phyloP scores from a whole-genome alignment of 768 basidiomycete genomes.

The Gelatoporia subvermispora region DNA sequence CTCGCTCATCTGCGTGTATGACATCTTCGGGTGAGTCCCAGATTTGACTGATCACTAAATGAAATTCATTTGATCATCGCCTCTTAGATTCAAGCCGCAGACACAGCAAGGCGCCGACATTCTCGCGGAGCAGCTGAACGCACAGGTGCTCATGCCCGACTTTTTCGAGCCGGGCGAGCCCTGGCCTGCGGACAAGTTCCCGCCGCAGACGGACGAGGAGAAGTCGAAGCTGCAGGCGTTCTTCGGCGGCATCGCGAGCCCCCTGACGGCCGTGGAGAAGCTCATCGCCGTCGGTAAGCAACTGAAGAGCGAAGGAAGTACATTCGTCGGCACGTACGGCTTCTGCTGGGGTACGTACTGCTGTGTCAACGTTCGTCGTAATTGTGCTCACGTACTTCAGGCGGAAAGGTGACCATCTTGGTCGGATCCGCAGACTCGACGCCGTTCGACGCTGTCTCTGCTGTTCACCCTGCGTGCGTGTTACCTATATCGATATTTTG shows the following conservation, averaged over 20 bases:
- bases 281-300: slow-evolving; percentile 36
- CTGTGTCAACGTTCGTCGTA: background rate
- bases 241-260: slow-evolving; percentile 50
- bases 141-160: slow-evolving; percentile 62
- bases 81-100: slow-evolving; percentile 49
- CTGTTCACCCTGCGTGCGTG: slow-evolving; percentile 56
- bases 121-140: slow-evolving; percentile 45
- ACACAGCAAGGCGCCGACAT: slow-evolving; percentile 65
- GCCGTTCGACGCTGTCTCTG: slow-evolving; percentile 44
- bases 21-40: slow-evolving; percentile 54
- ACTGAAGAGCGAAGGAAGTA: slow-evolving; percentile 39
- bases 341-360: slow-evolving; percentile 49
- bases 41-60: background rate
- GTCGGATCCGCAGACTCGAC: slow-evolving; percentile 33
- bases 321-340: slow-evolving; percentile 45
- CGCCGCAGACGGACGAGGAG: slow-evolving; percentile 48
- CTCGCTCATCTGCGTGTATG: slow-evolving; percentile 54
- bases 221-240: slow-evolving; percentile 51
- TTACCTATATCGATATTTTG: background rate
- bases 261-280: slow-evolving; percentile 33
- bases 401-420: slow-evolving; percentile 46
- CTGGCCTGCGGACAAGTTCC: slow-evolving; percentile 45
- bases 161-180: slow-evolving; percentile 53
- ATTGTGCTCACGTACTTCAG: slow-evolving; percentile 17
- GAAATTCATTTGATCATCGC: background rate